Base-by-base conservation (phyloP, 129 eudicot species). In the Helichrysum umbraculigerum region DNA sequence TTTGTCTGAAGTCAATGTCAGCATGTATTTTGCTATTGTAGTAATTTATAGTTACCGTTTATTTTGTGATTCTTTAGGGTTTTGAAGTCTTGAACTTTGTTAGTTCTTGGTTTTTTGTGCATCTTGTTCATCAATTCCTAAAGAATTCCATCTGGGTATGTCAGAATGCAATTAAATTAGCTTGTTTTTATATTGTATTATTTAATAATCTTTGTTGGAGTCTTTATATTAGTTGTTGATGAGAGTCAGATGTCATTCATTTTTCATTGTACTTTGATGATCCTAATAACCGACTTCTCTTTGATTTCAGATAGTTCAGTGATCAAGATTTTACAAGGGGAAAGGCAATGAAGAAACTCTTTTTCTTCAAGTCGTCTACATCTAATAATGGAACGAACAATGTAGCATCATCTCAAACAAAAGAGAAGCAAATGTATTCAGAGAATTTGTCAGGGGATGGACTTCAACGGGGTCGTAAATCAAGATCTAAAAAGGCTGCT, bases 301-400 rank as follows among this genome's bases (percentile, higher is more conserved):
- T 9, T 29, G 28, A 42, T 44, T 72, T 56, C 77, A 81, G 75
- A 62, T 42, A 34, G 33, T 76, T 61, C 37, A 20, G 50, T 4
- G 33, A 58, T 33, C 58, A 69, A 22, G 62, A 72, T 39, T 29
- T 32, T 68, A 72, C 64, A 58, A 73, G 76, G 72, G 50, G 56
- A 78, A 78, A 6, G 66, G 70, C 72, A 77, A 94, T 94, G 96
- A 95, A 91, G 86, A 95, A 91, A 72, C 86, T 91, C 33, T 95
- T 95, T 81, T 91, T 86, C 82, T 91, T 95, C 85, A 83, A 87
- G 81, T 85, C 97, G 61, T 87, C 89, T 14, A 70, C 91, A 64
- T 84, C 93, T 71, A 83, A 58, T 79, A 74, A 66, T 54, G 78
- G 54, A 20, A 69, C 85, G 62, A 79, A 77, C 78, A 79, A 77